Evolutionary conservation across 176 grass and related monocot species (phyloP).

Genomic region (Eragrostis nindensis): DNA sequence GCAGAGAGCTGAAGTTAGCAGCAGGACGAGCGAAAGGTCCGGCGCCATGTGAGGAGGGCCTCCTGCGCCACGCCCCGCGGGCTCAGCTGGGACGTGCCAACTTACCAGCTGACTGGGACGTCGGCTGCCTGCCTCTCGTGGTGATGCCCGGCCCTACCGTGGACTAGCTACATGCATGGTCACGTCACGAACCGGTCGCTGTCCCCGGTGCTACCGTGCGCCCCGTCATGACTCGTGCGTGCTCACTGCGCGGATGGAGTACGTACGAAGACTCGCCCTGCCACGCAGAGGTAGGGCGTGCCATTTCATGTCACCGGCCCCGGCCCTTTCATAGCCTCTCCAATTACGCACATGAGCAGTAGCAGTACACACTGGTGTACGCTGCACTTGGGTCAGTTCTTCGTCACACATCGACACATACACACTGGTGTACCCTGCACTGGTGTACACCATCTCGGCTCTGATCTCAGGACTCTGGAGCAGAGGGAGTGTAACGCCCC

Average conservation of each 20-base stretch:
- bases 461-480: neutral
- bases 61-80: neutral
- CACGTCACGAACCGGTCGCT: conserved; percentile 9
- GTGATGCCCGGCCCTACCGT: neutral
- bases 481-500: neutral
- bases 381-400: no score
- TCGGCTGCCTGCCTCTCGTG: neutral
- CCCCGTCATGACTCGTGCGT: neutral
- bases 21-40: neutral
- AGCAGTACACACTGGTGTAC: no score
- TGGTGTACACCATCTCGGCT: no score
- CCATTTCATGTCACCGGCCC: conserved; percentile 5
- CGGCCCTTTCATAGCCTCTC: neutral
- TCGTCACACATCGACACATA: no score
- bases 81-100: neutral
- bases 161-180: conserved; percentile 37
- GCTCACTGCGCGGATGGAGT: no score
- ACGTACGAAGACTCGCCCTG: neutral
- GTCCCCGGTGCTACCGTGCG: neutral
- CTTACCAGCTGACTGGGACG: neutral
- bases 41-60: conserved; percentile 15
- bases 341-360: neutral
- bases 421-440: no score
- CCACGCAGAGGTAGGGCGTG: neutral
- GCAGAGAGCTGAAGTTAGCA: neutral